Evolutionary conservation across 2,329 filamentous ascomycete species (phyloP), one percentile per base, ranked within the genome.

Genomic region (Paecilomyces niveus): DNA sequence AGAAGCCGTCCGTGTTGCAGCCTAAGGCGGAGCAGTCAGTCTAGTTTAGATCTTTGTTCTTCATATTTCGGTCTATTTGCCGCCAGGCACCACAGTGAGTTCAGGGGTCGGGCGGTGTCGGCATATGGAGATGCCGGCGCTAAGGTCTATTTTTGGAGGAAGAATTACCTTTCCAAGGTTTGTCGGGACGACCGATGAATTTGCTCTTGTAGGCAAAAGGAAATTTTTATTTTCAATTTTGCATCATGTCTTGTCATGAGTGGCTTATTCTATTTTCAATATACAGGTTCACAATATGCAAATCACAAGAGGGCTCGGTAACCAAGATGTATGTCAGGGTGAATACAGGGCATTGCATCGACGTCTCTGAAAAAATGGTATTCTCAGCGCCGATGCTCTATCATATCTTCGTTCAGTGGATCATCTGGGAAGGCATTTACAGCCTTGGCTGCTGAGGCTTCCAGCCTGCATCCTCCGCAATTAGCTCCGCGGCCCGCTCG

Each of bases 401-500:
- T 45, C 39, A 45, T 45, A 45, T 45, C 39, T 45, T 45, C 39
- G 39, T 45, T 13, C 39, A 45, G 39, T 6, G 18, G 18, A 8
- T 45, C 39, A 45, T 45, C 3, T n/a, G 18, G 4, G 35, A 45
- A 6, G 57, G 53, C 35, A 45, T 61, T 68, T 80, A 85, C 76
- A 85, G 73, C 70, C 74, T 81, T 68, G 81, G 75, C 72, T 83
- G 77, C 67, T 80, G 70, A 61, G 80, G 81, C 70, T 78, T 84
- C 85, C 85, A 88, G 21, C 85, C 85, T 59, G 84, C 89, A 64
- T 90, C 85, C 70, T 87, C 81, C 31, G 88, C 88, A 70, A 96
- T 88, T 72, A 96, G 74, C 81, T 96, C 92, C 0, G 92, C 92
- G 5, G 86, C 88, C 58, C 89, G 83, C 83, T 96, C 92, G 7